These are phyloP conservation scores for Pilatotrama ljubarskyi DNA, from an alignment of 768 basidiomycete species.

Conservation along the genomic window DNA sequence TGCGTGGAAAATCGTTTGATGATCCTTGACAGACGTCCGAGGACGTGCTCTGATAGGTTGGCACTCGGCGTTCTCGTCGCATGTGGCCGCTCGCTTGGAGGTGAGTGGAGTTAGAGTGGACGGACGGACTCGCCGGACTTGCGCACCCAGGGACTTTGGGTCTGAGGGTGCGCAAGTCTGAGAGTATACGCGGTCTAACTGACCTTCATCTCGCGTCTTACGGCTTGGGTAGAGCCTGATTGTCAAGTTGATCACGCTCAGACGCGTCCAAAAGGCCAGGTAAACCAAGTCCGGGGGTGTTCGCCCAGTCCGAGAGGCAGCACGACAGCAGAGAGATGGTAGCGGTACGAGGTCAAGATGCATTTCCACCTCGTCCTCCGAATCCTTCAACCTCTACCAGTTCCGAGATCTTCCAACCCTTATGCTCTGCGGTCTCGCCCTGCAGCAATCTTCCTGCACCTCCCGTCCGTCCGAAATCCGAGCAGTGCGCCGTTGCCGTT, in stretches of 20 bases:
- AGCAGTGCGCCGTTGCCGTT: neutral
- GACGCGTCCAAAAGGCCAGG: neutral
- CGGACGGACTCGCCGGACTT: neutral
- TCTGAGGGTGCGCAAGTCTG: neutral
- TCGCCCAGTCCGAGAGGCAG: neutral
- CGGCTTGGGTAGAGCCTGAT: too few relatives aligned
- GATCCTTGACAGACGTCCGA: too few relatives aligned
- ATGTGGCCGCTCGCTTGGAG: neutral
- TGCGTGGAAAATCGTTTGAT: too few relatives aligned
- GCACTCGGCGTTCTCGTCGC: too few relatives aligned
- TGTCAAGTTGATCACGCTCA: neutral
- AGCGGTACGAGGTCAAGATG: constrained; percentile 15
- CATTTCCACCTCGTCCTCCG: constrained; percentile 8
- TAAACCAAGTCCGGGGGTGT: neutral
- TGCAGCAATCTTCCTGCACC: neutral
- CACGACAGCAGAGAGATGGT: constrained; percentile 8
- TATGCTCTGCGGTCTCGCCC: neutral
- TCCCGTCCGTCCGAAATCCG: constrained; percentile 13
- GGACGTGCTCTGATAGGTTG: neutral
- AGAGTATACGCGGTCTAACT: neutral
- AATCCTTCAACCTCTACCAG: neutral
- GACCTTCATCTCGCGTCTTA: neutral
- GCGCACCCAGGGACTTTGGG: neutral
- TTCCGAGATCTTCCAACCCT: neutral
- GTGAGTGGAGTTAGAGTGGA: constrained; percentile 1